These are phyloP conservation scores for Monosporozyma unispora DNA, from an alignment of 805 yeast genomes.

Conservation along the genomic window DNA sequence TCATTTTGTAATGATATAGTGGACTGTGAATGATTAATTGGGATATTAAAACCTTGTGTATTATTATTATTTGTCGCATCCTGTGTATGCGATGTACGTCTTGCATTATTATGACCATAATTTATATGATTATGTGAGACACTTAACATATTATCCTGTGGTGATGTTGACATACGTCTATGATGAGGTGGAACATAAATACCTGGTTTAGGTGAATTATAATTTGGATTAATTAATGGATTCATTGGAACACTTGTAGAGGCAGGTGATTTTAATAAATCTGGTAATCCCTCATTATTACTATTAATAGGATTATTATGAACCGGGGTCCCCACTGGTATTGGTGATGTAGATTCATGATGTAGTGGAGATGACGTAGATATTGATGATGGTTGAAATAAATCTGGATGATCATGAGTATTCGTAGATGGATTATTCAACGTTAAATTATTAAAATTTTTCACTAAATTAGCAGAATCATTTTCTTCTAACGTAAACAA, in stretches of 20 bases:
- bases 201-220: constrained; percentile 15
- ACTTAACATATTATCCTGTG: constrained; percentile 19
- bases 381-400: constrained; percentile 23
- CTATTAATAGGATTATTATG: too few species aligned
- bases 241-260: not conserved
- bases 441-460: constrained; percentile 19
- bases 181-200: constrained; percentile 48
- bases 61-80: not conserved
- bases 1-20: constrained; percentile 24
- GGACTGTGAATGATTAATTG: constrained; percentile 15
- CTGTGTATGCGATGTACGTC: constrained; percentile 4
- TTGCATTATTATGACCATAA: constrained; percentile 6
- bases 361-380: not conserved
- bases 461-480: constrained; percentile 22
- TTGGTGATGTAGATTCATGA: not conserved
- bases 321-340: not conserved
- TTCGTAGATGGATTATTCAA: not conserved
- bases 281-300: constrained; percentile 16
- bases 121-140: constrained; percentile 17
- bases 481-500: constrained; percentile 31
- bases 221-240: not conserved
- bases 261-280: constrained; percentile 25
- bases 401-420: constrained; percentile 15
- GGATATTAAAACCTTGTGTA: constrained; percentile 8
- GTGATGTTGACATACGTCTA: constrained; percentile 29